phyloP scores from a whole-genome alignment of 2,329 filamentous ascomycete genomes.

The Fusarium ambrosium region DNA sequence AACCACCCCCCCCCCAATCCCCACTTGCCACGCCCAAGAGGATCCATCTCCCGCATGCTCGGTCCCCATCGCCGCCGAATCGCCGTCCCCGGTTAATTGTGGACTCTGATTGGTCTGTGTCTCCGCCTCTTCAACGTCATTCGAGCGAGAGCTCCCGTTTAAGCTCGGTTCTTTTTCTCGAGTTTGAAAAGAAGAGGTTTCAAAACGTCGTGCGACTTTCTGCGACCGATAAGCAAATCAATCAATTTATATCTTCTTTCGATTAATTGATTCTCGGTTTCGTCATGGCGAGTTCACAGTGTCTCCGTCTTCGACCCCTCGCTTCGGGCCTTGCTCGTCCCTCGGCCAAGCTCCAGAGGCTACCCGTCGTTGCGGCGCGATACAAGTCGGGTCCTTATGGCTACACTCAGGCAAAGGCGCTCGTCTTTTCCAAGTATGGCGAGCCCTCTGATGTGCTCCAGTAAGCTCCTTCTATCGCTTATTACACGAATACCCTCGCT shows the following conservation, averaged over 20 bases:
- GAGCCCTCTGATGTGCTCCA: constrained; percentile 79
- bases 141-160: constrained; percentile 19
- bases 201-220: constrained; percentile 15
- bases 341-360: constrained; percentile 34
- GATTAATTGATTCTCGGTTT: not conserved
- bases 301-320: constrained; percentile 41
- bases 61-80: constrained; percentile 2
- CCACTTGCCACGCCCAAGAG: constrained; percentile 15
- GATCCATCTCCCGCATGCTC: constrained; percentile 31
- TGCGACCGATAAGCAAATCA: not conserved
- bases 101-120: constrained; percentile 22
- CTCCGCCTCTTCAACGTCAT: constrained; percentile 33
- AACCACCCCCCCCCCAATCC: constrained; percentile 16
- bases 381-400: constrained; percentile 76
- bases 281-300: constrained; percentile 44
- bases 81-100: constrained; percentile 27
- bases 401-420: constrained; percentile 87
- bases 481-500: not conserved
- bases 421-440: constrained; percentile 81
- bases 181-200: constrained; percentile 7
- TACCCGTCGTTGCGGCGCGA: constrained; percentile 53
- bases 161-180: constrained; percentile 29
- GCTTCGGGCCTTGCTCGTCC: constrained; percentile 39
- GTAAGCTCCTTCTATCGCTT: constrained; percentile 55
- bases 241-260: not conserved